phyloP scores from a whole-genome alignment of 176 grass and related monocot species.

The Carex parvula region DNA sequence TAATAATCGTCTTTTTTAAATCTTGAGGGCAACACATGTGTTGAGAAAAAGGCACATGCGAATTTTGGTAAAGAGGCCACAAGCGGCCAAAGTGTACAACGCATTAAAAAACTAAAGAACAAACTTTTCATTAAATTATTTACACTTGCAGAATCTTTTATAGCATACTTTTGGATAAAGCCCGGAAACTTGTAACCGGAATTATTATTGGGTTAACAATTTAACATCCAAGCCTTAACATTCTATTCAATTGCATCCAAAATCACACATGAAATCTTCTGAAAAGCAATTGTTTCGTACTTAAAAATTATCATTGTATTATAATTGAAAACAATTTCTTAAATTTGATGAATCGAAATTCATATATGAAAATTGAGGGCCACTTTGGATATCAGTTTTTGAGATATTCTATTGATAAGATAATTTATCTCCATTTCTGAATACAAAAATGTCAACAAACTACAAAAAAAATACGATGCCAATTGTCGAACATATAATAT shows the following conservation, averaged over 20 bases:
- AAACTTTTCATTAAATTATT: constrained; percentile 1
- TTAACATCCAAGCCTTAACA: neutral
- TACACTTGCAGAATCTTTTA: neutral
- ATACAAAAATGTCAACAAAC: neutral
- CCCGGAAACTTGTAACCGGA: neutral
- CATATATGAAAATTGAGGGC: neutral
- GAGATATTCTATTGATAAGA: neutral
- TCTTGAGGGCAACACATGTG: neutral
- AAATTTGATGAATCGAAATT: neutral
- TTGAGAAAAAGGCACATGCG: constrained; percentile 28
- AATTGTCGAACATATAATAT: neutral
- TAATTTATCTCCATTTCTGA: neutral
- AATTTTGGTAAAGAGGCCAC: neutral
- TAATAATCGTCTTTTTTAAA: neutral
- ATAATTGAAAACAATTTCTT: neutral
- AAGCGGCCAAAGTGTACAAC: constrained; percentile 17
- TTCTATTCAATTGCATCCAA: neutral
- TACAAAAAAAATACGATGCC: neutral
- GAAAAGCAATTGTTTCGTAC: neutral
- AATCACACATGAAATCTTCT: neutral
- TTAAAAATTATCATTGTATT: too few relatives aligned
- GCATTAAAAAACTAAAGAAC: constrained; percentile 24
- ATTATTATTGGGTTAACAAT: neutral
- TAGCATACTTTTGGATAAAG: neutral
- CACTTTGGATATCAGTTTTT: neutral